phyloP scores from a whole-genome alignment of 257 asterid genomes.

The Cynanchum wilfordii region DNA sequence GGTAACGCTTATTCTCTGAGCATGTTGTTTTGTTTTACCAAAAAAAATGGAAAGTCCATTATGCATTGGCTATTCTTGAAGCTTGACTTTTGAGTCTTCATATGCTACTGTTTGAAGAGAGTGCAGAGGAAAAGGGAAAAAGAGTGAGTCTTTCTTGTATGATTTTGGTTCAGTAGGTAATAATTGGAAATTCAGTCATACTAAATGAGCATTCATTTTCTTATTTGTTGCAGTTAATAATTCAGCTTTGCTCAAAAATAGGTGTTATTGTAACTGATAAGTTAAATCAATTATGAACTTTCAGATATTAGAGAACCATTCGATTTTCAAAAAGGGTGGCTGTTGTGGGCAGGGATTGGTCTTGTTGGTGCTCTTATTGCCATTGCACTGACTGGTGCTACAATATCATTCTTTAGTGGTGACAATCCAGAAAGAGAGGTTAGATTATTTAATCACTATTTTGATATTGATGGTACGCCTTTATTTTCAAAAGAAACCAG shows the following conservation, averaged over 20 bases:
- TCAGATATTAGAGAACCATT: conserved; percentile 84
- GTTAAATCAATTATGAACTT: background rate
- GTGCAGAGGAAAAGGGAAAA: background rate
- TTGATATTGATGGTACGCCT: too few relatives aligned
- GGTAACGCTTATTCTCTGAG: conserved; percentile 40
- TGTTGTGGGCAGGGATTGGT: conserved; percentile 91
- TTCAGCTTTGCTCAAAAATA: background rate
- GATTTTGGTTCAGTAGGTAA: background rate
- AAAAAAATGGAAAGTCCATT: background rate
- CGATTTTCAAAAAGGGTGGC: conserved; percentile 81
- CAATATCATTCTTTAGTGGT: conserved; percentile 58
- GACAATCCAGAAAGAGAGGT: conserved; percentile 91
- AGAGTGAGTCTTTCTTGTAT: background rate
- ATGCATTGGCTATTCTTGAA: background rate
- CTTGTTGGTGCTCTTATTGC: conserved; percentile 77
- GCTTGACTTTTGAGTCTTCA: background rate
- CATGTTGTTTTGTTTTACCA: background rate
- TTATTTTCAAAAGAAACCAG: too few relatives aligned
- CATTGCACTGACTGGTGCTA: conserved; percentile 72
- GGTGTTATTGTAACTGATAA: background rate
- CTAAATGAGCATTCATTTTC: background rate
- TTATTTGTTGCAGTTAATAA: background rate
- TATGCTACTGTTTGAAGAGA: background rate
- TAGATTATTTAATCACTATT: conserved; percentile 15
- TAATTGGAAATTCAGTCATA: background rate